These are phyloP conservation scores for Heterobasidion irregulare DNA, from an alignment of 1,284 basidiomycete species.

Conservation along the genomic window DNA sequence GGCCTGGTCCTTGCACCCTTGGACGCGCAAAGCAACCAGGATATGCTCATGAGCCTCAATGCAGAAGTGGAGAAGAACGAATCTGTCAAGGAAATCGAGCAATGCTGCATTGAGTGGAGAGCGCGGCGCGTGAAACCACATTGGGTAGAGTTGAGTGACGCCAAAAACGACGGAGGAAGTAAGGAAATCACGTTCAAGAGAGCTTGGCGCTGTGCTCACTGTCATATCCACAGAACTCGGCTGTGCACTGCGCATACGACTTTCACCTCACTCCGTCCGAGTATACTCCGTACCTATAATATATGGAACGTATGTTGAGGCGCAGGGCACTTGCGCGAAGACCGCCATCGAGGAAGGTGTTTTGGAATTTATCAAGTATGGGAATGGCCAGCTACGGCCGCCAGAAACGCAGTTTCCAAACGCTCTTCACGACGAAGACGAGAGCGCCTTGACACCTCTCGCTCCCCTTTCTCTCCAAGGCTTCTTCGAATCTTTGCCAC, in stretches of 20 bases:
- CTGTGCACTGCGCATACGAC: constrained; percentile 43
- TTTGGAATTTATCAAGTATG: constrained; percentile 46
- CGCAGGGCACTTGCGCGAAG: constrained; percentile 42
- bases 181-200: constrained; percentile 12
- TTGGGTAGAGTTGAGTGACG: constrained; percentile 42
- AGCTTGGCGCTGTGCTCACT: neutral
- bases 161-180: constrained; percentile 35
- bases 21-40: constrained; percentile 16
- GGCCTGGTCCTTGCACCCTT: constrained; percentile 27
- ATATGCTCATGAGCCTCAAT: constrained; percentile 5
- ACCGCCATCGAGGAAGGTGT: constrained; percentile 40
- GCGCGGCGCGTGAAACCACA: constrained; percentile 35
- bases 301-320: constrained; percentile 31
- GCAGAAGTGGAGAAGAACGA: constrained; percentile 14
- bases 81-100: constrained; percentile 33
- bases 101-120: constrained; percentile 44
- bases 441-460: constrained; percentile 2
- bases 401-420: constrained; percentile 1
- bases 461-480: constrained; percentile 32
- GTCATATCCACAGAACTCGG: constrained; percentile 33
- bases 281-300: constrained; percentile 41
- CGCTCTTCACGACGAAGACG: constrained; percentile 7
- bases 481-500: constrained; percentile 51
- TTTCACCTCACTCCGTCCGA: constrained; percentile 36
- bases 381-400: constrained; percentile 35